Evolutionary conservation across 805 yeast species (phyloP).

Genomic region (Nakazawaea wyomingensis): DNA sequence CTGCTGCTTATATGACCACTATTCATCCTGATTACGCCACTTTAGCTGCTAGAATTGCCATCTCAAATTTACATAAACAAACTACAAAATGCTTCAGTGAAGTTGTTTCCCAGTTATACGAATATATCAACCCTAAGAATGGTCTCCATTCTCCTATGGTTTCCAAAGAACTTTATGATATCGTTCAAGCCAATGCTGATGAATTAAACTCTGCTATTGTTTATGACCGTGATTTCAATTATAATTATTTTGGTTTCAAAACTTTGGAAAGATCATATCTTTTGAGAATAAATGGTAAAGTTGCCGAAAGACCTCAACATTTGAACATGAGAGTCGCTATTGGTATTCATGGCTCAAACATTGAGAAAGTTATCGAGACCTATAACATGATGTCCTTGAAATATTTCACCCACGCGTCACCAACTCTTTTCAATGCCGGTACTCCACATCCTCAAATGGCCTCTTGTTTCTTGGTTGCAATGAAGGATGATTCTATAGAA

Average conservation of each 20-base stretch:
- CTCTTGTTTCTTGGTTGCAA: constrained; percentile 86
- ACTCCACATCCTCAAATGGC: constrained; percentile 82
- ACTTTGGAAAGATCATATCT: constrained; percentile 88
- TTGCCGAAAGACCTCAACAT: constrained; percentile 92
- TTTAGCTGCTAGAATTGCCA: constrained; percentile 87
- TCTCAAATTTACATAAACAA: constrained; percentile 77
- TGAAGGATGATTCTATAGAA: constrained; percentile 92
- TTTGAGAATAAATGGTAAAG: constrained; percentile 53
- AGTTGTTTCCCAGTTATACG: constrained; percentile 59
- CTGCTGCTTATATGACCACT: constrained; percentile 92
- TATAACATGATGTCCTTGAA: constrained; percentile 83
- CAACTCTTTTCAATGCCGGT: constrained; percentile 92
- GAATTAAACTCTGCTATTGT: constrained; percentile 65
- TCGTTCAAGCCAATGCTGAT: constrained; percentile 54
- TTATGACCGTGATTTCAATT: constrained; percentile 66
- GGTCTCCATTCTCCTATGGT: constrained; percentile 59
- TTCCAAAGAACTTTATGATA: constrained; percentile 50
- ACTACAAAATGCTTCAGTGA: constrained; percentile 74
- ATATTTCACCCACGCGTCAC: constrained; percentile 91
- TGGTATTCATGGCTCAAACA: constrained; percentile 76
- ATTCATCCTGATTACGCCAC: constrained; percentile 90
- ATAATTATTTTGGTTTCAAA: constrained; percentile 85
- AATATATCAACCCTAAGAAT: constrained; percentile 68
- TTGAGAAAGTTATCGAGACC: constrained; percentile 68
- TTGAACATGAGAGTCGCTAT: constrained; percentile 86